Base-by-base conservation (phyloP, 2,329 filamentous ascomycete species). In the Knufia fluminis region DNA sequence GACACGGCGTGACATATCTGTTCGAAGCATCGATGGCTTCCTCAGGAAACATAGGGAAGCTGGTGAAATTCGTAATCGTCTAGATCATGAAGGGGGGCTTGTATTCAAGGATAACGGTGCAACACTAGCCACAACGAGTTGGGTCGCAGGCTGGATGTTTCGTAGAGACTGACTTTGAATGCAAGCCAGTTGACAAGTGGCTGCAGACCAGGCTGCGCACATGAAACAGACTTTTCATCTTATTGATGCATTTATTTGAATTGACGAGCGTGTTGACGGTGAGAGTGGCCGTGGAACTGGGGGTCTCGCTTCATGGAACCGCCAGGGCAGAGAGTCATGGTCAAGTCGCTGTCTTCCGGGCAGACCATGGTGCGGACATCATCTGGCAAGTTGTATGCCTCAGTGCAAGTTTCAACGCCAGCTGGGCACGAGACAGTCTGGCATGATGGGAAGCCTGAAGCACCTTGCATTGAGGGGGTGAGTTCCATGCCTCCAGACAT, bases 291-390 rank as follows among this genome's bases (percentile, higher is more conserved):
- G 28, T 26, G 40, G 39, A 50, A 32, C 12, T 39, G 32, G 42
- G 54, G 33, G 38, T 51, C 52, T 43, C 54, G 55, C 53, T 57
- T 57, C 47, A n/a, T 23, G 8, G 44, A n/a, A 39, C 57, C 53
- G 24, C 54, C 51, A 17, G 57, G 56, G 53, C 57, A 59, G 12
- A 59, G 50, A 38, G 54, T 57, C 38, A 58, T 47, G 44, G 46
- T 43, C 10, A 59, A 52, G 49, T 55, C 51, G 24, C 52, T 49
- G 36, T 52, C 36, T 28, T 59, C 45, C 22, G 49, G 48, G 48
- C 57, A 59, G 41, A 59, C 57, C 52, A 57, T 56, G 50, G 57
- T 59, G 26, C 57, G 56, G 31, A 51, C 46, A 42, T 59, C 57
- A 47, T 59, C 57, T 10, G 57, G 57, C 17, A 40, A 28, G 46